Conservation (phyloP, 2,329 filamentous ascomycete genomes). For the Trichoderma asperellum region DNA sequence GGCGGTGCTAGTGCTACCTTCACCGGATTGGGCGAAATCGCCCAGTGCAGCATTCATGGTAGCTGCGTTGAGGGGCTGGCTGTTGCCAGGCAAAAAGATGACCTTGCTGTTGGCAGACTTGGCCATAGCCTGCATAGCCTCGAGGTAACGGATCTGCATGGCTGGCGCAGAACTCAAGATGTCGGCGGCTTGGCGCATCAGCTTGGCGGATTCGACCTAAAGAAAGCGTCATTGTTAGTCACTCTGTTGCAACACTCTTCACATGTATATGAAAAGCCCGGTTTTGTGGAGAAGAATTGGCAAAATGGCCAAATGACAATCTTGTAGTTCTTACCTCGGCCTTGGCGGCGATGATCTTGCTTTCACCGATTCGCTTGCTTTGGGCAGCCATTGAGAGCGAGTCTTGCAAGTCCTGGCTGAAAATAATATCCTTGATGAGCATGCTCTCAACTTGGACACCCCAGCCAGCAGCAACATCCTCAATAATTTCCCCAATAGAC, state of each 20-base stretch:
- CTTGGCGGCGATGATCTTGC: conserved; percentile 96
- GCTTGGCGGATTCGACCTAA: conserved; percentile 85
- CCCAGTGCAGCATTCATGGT: conserved; percentile 52
- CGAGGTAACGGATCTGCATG: conserved; percentile 98
- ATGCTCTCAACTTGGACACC: conserved; percentile 96
- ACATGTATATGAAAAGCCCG: neutral
- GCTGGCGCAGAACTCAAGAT: conserved; percentile 89
- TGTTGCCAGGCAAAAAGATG: conserved; percentile 72
- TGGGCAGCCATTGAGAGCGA: conserved; percentile 97
- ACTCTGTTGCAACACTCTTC: neutral
- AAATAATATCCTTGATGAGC: conserved; percentile 99
- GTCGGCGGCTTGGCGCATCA: conserved; percentile 92
- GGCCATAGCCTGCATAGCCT: conserved; percentile 98
- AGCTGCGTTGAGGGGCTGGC: conserved; percentile 56
- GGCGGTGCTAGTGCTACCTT: conserved; percentile 56
- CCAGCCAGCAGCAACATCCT: conserved; percentile 92
- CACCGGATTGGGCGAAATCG: conserved; percentile 38
- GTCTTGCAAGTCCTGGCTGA: conserved; percentile 93
- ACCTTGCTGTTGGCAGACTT: conserved; percentile 90
- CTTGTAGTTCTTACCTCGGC: conserved; percentile 63
- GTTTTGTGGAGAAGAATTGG: neutral
- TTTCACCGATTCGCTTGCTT: conserved; percentile 97
- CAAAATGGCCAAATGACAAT: neutral
- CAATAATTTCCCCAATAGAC: conserved; percentile 95
- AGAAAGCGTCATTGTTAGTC: conserved; percentile 18